Conservation (phyloP, 2,329 filamentous ascomycete species). For the Ilyonectria sp. region DNA sequence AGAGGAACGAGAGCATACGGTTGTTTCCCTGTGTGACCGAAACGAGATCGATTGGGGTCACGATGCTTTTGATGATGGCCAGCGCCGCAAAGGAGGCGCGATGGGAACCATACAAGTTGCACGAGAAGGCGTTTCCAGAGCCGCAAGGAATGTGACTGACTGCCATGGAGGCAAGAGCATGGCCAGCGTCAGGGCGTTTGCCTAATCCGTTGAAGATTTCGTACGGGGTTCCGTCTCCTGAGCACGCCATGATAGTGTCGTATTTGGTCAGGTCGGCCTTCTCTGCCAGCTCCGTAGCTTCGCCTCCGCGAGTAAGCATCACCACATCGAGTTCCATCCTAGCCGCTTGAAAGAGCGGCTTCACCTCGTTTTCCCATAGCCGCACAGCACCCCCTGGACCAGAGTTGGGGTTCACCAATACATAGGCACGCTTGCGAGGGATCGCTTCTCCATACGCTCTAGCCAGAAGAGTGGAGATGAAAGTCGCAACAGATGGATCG, state of each 20-base stretch:
- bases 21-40: slow-evolving; percentile 87
- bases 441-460: slow-evolving; percentile 80
- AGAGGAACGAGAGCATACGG: slow-evolving; percentile 88
- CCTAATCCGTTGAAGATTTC: slow-evolving; percentile 96
- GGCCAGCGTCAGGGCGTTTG: slow-evolving; percentile 80
- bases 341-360: slow-evolving; percentile 87
- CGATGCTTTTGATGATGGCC: slow-evolving; percentile 87
- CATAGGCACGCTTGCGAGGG: slow-evolving; percentile 83
- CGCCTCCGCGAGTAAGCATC: slow-evolving; percentile 78
- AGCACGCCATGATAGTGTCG: slow-evolving; percentile 90
- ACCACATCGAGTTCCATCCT: slow-evolving; percentile 82
- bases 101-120: slow-evolving; percentile 88
- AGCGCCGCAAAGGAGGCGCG: slow-evolving; percentile 83
- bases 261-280: slow-evolving; percentile 83
- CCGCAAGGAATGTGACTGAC: slow-evolving; percentile 93
- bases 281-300: slow-evolving; percentile 84
- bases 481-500: slow-evolving; percentile 66
- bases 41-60: slow-evolving; percentile 87
- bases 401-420: slow-evolving; percentile 92
- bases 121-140: slow-evolving; percentile 93
- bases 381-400: slow-evolving; percentile 84
- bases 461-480: slow-evolving; percentile 76
- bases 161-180: slow-evolving; percentile 82
- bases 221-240: slow-evolving; percentile 91
- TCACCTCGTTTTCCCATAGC: slow-evolving; percentile 81